Evolutionary conservation across 345 rosid species (phyloP), one percentile per base, ranked within the genome.

Genomic region (Gossypioides kirkii): DNA sequence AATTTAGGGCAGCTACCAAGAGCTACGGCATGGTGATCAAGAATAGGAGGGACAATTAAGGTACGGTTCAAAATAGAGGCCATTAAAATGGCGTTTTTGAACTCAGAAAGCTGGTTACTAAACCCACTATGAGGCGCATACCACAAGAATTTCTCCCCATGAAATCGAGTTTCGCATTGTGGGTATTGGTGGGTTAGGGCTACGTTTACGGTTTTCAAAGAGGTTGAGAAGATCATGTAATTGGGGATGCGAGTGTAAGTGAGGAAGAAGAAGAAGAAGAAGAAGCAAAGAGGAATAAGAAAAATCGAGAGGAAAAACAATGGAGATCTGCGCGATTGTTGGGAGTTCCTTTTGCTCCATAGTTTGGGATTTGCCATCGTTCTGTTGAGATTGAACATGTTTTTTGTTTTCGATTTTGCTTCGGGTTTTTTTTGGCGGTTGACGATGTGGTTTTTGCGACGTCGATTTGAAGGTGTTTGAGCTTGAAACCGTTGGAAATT

Each of bases 1-100:
- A 94, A 90, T 78, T 94, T 92, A 3, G 98, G 98, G 81, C 99
- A 94, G 76, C 98, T 94, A 5, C 97, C 99, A 16, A 94, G 95
- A 75, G 86, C 94, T n/a, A 94, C 87, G 2, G 98, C 98, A 64
- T 94, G 97, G 83, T 94, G 98, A 78, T 92, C 92, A 3, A 94
- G 90, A 38, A 94, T 75, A 47, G 99, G 99, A 74, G 98, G 97
- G 42, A 94, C 80, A 55, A 90, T 77, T 68, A 94, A 73, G 18
- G 98, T 90, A 77, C 98, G 88, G 72, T 94, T 90, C 61, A 94
- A 80, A 64, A 92, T 85, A 43, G 75, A 88, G 23, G 97, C 93
- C 86, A 90, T 82, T 22, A 89, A 20, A 69, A 87, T 45, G n/a
- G 90, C 98, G 36, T 94, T 94, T 81, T 82, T 90, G 79, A 94